phyloP scores from a whole-genome alignment of 177 flowering plant species.

The Vitis hybrid region DNA sequence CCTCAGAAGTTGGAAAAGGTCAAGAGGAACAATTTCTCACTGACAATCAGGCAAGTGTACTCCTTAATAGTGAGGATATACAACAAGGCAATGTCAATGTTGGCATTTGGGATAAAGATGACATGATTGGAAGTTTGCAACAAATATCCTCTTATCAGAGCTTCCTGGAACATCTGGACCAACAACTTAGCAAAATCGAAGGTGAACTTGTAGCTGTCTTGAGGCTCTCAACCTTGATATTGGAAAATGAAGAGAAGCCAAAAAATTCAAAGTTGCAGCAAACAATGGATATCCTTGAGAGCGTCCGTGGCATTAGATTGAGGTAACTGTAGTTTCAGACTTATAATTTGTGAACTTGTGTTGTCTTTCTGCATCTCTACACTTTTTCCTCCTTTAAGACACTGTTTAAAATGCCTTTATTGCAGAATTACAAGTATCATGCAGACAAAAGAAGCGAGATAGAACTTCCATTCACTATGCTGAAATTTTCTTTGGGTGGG shows the following conservation, averaged over 20 bases:
- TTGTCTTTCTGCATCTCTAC: not conserved
- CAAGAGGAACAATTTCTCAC: constrained; percentile 15
- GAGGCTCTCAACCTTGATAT: constrained; percentile 40
- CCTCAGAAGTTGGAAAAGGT: constrained; percentile 10
- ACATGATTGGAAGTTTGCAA: constrained; percentile 14
- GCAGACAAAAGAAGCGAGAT: constrained; percentile 21
- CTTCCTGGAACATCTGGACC: constrained; percentile 60
- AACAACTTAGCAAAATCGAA: constrained; percentile 57
- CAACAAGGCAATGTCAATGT: constrained; percentile 12
- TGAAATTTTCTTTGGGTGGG: not conserved
- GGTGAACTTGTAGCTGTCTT: constrained; percentile 50
- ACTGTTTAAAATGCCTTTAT: not conserved
- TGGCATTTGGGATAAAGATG: constrained; percentile 15
- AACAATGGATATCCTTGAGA: constrained; percentile 46
- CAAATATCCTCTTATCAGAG: constrained; percentile 49
- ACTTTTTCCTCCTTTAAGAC: not conserved
- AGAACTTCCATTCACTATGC: constrained; percentile 3
- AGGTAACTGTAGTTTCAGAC: constrained; percentile 33
- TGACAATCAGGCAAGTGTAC: constrained; percentile 13
- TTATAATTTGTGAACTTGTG: not conserved
- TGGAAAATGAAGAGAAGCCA: constrained; percentile 41
- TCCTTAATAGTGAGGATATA: constrained; percentile 9
- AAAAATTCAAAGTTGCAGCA: constrained; percentile 50
- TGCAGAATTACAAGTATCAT: constrained; percentile 44
- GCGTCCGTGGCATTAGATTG: constrained; percentile 43